Conservation (phyloP, 148 eudicot genomes). For the Arbutus unedo region DNA sequence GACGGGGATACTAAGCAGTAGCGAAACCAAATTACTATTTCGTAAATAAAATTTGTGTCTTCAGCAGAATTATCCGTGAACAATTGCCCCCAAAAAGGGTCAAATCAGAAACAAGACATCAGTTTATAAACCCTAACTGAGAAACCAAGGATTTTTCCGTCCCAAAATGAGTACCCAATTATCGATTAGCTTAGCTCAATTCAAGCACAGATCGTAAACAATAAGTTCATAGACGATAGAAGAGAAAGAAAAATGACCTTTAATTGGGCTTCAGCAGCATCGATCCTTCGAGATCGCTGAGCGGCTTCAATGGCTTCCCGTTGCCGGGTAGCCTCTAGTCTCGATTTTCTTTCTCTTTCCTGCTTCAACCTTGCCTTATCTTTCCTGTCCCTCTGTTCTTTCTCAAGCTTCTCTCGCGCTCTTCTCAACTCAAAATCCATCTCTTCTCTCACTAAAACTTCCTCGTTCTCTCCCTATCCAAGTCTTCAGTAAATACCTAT, state of each 20-base stretch:
- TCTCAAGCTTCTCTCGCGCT: constrained; percentile 85
- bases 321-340: constrained; percentile 55
- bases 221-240: not conserved
- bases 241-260: constrained; percentile 35
- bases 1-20: not conserved
- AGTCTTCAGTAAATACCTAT: not conserved
- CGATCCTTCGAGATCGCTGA: constrained; percentile 62
- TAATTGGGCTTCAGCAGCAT: constrained; percentile 71
- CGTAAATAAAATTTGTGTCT: no score
- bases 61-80: no score
- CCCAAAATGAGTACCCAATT: not conserved
- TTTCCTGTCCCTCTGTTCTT: constrained; percentile 74
- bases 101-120: not conserved
- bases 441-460: not conserved
- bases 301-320: constrained; percentile 71
- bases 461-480: not conserved
- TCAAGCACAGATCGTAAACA: not conserved
- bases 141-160: no score
- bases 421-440: constrained; percentile 91
- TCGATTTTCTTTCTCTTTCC: constrained; percentile 60
- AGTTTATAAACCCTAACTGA: not conserved
- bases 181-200: not conserved
- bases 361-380: constrained; percentile 54
- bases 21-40: not conserved
- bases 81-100: not conserved